Evolutionary conservation across 352 stramenopile genomes (phyloP), one percentile per base, ranked within the genome.

Genomic region (Phytophthora melonis): DNA sequence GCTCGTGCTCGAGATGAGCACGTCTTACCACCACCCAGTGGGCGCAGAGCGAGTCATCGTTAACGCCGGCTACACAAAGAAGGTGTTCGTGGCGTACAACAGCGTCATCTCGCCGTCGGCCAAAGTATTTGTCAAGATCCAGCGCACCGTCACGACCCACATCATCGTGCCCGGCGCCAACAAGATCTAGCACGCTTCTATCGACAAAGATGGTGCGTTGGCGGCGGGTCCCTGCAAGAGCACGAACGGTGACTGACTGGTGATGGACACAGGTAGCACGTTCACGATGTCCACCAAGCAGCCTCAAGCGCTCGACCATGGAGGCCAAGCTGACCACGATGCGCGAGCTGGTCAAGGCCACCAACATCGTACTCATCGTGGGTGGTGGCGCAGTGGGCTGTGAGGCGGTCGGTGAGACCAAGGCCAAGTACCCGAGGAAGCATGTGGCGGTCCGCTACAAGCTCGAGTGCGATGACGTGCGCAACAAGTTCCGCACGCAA

Each of bases 221-320:
- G 49, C 75, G 54, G 57, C 65, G 4, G 66, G 58, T 2, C 59
- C 68, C 50, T 62, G 72, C 45, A 78, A 83, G 58, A 77, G 58
- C 36, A 39, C 90, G 19, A 16, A 30, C 5, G 91, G 85, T 53
- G 83, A 90, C 79, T 91, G 86, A 56, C 68, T 91, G 9, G 74
- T 93, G 27, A 54, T 93, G 30, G 86, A 83, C 19, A 93, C 84
- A 0, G 82, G 82, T 10, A 88, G 77, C 70, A 88, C 74, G 56
- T 90, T 90, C 81, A 72, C 82, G 3, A 68, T 78, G 53, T 83
- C 86, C 2, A 85, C 90, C 68, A 93, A 91, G 55, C 79, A 77
- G 25, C 72, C 58, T 74, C 61, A 75, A 75, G 49, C 76, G 74
- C 19, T 34, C 64, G 30, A 63, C 63, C 43, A 80, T 71, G 8